phyloP scores from a whole-genome alignment of 495 filamentous ascomycete species.

The Hypoxylon cercidicola region DNA sequence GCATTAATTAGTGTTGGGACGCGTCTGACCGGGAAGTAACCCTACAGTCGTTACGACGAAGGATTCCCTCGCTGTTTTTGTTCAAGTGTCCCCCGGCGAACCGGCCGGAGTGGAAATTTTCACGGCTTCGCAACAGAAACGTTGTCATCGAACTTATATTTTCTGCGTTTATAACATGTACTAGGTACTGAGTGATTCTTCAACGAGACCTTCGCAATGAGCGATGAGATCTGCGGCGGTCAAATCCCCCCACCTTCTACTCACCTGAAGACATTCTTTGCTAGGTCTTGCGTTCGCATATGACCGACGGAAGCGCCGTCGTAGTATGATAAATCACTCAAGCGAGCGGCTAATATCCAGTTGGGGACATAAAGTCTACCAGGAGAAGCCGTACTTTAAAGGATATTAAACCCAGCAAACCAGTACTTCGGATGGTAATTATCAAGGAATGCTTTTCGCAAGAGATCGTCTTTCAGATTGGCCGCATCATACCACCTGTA shows the following conservation, averaged over 20 bases:
- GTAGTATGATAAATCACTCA: background rate
- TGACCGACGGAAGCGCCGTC: slow-evolving; percentile 3
- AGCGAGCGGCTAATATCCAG: slow-evolving; percentile 18
- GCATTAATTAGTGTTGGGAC: slow-evolving; percentile 9
- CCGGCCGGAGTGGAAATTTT: slow-evolving; percentile 14
- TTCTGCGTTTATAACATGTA: background rate
- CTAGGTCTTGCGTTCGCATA: background rate
- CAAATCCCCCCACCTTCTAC: background rate
- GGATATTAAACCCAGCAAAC: background rate
- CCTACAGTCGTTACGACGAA: background rate
- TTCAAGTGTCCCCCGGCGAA: background rate
- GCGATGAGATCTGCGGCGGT: slow-evolving; percentile 3
- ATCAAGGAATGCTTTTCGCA: background rate
- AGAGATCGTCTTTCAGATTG: background rate
- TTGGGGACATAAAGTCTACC: slow-evolving; percentile 3
- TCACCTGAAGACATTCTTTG: background rate
- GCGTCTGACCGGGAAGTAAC: background rate
- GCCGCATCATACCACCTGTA: background rate
- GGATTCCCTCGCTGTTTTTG: background rate
- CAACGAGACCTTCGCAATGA: background rate
- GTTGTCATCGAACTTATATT: slow-evolving; percentile 3
- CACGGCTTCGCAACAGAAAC: slow-evolving; percentile 2
- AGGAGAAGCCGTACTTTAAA: background rate
- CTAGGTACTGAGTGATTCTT: background rate
- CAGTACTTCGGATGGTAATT: slow-evolving; percentile 6